A percentile compares a stretch with the other conserved stretches of the same genome.
phyloP scores from a whole-genome alignment of 768 basidiomycete species.

The Psilocybe cyanescens region DNA sequence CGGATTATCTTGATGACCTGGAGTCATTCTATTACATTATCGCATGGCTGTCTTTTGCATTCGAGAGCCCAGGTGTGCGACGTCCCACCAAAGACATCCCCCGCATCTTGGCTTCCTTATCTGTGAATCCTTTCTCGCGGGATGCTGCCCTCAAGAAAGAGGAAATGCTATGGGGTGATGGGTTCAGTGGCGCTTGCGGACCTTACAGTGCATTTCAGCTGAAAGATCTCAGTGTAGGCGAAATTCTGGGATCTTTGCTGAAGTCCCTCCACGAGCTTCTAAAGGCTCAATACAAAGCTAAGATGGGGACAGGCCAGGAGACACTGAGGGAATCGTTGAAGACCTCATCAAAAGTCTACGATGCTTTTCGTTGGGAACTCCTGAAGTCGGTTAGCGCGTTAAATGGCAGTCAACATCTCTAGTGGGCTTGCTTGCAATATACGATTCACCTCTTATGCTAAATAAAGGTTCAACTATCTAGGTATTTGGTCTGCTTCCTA shows the following conservation, averaged over 20 bases:
- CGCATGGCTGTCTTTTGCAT: conserved; percentile 2
- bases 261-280: background rate
- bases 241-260: background rate
- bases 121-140: background rate
- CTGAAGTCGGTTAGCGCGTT: background rate
- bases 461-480: too few relatives aligned
- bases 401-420: background rate
- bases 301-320: background rate
- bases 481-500: too few relatives aligned
- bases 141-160: background rate
- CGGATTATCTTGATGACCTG: conserved; percentile 6
- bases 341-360: background rate
- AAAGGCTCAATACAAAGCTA: background rate
- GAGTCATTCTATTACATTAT: conserved; percentile 4
- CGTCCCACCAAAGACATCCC: background rate
- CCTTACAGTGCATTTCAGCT: background rate
- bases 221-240: background rate
- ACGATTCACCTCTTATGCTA: too few relatives aligned
- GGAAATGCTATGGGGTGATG: background rate
- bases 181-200: background rate
- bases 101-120: background rate
- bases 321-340: background rate
- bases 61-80: background rate
- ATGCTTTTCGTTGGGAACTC: background rate
- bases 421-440: too few relatives aligned